A percentile compares a stretch with the other conserved stretches of the same genome.
These are phyloP conservation scores for Vicia villosa DNA, from an alignment of 306 rosid species.

Conservation along the genomic window DNA sequence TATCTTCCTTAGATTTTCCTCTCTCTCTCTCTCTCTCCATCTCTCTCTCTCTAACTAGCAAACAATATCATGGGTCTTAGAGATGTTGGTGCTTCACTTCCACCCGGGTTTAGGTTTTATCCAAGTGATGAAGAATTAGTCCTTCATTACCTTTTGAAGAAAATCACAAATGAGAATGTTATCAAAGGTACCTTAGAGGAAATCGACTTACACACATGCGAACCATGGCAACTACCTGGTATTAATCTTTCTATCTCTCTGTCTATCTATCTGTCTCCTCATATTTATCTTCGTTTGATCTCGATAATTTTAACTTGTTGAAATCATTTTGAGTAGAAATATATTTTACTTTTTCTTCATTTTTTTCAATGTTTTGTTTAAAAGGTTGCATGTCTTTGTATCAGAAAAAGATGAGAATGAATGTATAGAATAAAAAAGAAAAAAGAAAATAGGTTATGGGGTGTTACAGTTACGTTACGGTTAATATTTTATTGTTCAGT, in stretches of 20 bases:
- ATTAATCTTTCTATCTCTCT: not conserved
- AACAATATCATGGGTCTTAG: constrained; percentile 72
- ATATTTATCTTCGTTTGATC: not conserved
- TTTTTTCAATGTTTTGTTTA: no score
- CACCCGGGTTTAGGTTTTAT: constrained; percentile 95
- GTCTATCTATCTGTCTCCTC: not conserved
- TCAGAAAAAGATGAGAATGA: constrained; percentile 8
- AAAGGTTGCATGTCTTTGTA: no score
- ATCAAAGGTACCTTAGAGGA: constrained; percentile 88
- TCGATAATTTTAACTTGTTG: not conserved
- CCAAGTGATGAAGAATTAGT: constrained; percentile 95
- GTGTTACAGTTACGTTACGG: constrained; percentile 19
- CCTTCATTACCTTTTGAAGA: constrained; percentile 87
- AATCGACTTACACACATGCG: constrained; percentile 89
- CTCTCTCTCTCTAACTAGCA: not conserved
- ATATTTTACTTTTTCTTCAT: not conserved
- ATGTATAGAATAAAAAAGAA: not conserved
- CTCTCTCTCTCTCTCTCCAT: not conserved
- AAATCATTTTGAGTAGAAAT: not conserved
- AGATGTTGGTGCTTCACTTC: constrained; percentile 93
- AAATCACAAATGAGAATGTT: constrained; percentile 75
- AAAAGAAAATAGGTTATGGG: not conserved
- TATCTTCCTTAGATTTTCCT: constrained; percentile 30
- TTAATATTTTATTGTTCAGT: constrained; percentile 38
- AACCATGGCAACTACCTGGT: constrained; percentile 99